Evolutionary conservation across 257 asterid species (phyloP), one percentile per base, ranked within the genome.

Genomic region (Misopates orontium): DNA sequence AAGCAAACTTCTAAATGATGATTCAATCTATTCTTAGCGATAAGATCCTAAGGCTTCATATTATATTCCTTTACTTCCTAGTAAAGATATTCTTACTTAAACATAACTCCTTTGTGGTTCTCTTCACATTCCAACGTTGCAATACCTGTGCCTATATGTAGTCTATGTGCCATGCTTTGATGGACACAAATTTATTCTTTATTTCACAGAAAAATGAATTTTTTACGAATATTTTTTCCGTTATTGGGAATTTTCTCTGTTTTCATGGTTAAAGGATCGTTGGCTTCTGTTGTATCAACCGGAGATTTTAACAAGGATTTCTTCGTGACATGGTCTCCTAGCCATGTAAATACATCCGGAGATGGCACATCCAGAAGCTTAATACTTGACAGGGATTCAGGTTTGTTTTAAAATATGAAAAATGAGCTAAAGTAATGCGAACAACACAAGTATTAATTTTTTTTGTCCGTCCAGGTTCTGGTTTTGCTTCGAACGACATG

Each of bases 221-320:
- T 21, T 21, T 62, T 80, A 10, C 48, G 22, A 17, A 66, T 5
- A 24, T 25, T 77, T 48, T n/a, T 56, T 47, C n/a, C 73, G 60
- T 42, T 73, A 0, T 61, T 48, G 4, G 12, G 12, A 14, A 15
- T 72, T 56, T 58, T 71, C 15, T 20, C 57, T 8, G 13, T 71
- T 20, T 47, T 44, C 19, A 57, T 73, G 31, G 23, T 71, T 64
- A 75, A 49, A 32, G 65, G 41, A 44, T 75, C 90, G 25, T 21
- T 72, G 60, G 91, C 83, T 58, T 82, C 93, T 21, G 83, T 84
- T 11, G 84, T 91, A 69, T 89, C 96, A 0, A 79, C 95, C 0
- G 97, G 97, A 25, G 96, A 93, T 80, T 93, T 84, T 15, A 93
- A 82, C 85, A 80, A 72, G 68, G 99, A 87, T 80, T 93, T 90